phyloP scores from a whole-genome alignment of 306 rosid species.

The Begonia fuchsioides region DNA sequence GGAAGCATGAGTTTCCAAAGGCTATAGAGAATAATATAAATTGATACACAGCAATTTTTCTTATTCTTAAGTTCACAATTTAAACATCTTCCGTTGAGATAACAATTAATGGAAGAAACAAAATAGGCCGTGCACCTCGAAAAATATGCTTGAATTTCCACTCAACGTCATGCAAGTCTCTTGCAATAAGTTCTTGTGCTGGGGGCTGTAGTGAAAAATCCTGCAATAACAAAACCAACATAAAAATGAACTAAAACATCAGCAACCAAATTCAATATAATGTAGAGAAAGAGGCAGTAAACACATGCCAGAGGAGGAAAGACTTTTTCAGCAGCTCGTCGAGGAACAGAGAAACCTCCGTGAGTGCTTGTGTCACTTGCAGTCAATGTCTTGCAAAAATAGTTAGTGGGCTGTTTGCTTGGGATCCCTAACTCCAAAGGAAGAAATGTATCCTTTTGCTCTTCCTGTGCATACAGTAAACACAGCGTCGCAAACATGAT shows the following conservation, averaged over 20 bases:
- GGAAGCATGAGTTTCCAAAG: too few relatives aligned
- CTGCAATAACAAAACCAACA: slow-evolving; percentile 26
- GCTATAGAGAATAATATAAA: too few relatives aligned
- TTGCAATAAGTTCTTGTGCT: slow-evolving; percentile 73
- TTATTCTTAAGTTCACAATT: too few relatives aligned
- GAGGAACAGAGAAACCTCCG: slow-evolving; percentile 91
- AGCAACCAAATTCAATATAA: slow-evolving; percentile 11
- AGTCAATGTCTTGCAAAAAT: slow-evolving; percentile 82
- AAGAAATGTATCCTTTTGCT: slow-evolving; percentile 86
- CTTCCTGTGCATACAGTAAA: slow-evolving; percentile 30
- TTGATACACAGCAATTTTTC: too few relatives aligned
- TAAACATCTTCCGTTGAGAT: too few relatives aligned
- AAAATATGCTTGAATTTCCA: slow-evolving; percentile 83
- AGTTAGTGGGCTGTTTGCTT: slow-evolving; percentile 76
- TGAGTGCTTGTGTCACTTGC: slow-evolving; percentile 88
- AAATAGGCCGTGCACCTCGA: slow-evolving; percentile 31
- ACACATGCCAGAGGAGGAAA: slow-evolving; percentile 61
- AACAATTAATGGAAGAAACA: too few relatives aligned
- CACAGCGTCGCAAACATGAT: too few relatives aligned
- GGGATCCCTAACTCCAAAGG: slow-evolving; percentile 79
- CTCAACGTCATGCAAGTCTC: slow-evolving; percentile 84
- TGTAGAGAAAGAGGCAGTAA: slow-evolving; percentile 5
- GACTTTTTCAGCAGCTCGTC: slow-evolving; percentile 91
- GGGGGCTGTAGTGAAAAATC: slow-evolving; percentile 79
- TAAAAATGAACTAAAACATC: slow-evolving; percentile 3